phyloP scores from a whole-genome alignment of 495 filamentous ascomycete species.

The Neurospora sp. region DNA sequence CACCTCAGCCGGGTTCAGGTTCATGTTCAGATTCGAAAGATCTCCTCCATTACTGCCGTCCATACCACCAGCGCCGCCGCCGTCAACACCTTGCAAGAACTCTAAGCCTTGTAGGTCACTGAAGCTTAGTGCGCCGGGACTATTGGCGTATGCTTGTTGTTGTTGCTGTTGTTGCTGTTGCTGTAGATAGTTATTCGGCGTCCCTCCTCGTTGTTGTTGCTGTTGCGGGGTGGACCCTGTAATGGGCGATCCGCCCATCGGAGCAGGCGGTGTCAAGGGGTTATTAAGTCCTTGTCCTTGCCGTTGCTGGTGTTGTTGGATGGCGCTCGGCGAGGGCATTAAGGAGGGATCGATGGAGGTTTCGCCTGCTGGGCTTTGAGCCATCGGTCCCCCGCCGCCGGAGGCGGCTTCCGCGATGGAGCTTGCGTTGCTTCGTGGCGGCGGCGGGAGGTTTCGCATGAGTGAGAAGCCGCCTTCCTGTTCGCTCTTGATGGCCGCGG shows the following conservation, averaged over 20 bases:
- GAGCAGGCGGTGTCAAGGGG: background rate
- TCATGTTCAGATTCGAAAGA: background rate
- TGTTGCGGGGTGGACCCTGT: slow-evolving; percentile 1
- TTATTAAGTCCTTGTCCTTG: background rate
- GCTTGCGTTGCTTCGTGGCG: slow-evolving; percentile 24
- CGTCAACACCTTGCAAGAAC: slow-evolving; percentile 28
- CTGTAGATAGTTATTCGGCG: background rate
- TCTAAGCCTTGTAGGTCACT: slow-evolving; percentile 38
- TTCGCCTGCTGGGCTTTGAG: background rate
- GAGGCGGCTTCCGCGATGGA: slow-evolving; percentile 5
- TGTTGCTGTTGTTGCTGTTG: slow-evolving; percentile 7
- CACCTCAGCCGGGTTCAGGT: background rate
- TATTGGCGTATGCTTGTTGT: slow-evolving; percentile 5
- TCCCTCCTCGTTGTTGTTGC: background rate
- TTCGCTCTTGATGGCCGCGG: slow-evolving; percentile 24
- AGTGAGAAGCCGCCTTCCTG: slow-evolving; percentile 25
- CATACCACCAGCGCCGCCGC: background rate
- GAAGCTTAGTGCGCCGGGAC: slow-evolving; percentile 17
- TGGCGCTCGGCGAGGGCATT: slow-evolving; percentile 28
- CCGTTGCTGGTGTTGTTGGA: slow-evolving; percentile 15
- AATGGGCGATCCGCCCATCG: slow-evolving; percentile 6
- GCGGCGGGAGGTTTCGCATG: slow-evolving; percentile 24
- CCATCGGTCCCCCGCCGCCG: background rate
- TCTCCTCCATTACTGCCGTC: slow-evolving; percentile 22
- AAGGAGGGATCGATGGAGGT: slow-evolving; percentile 36